phyloP scores from a whole-genome alignment of 108 stramenopile genomes.

The Nitzschia sp. region DNA sequence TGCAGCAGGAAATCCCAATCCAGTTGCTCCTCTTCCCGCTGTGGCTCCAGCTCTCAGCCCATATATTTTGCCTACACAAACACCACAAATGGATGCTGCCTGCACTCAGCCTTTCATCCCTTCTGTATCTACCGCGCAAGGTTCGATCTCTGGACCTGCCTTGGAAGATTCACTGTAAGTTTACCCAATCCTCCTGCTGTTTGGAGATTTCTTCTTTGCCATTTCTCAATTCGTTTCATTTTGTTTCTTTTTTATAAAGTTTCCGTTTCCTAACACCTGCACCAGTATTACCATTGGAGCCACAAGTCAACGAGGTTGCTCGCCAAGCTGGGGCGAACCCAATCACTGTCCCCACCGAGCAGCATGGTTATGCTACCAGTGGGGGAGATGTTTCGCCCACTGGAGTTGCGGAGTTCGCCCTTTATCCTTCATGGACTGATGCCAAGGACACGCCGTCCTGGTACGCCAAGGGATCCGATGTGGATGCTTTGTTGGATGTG shows the following conservation, averaged over 20 bases:
- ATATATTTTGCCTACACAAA: conserved; percentile 44
- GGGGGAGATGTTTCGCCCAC: conserved; percentile 70
- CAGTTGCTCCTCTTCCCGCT: conserved; percentile 51
- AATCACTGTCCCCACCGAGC: conserved; percentile 54
- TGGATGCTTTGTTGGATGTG: conserved; percentile 82
- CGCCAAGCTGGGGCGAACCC: conserved; percentile 75
- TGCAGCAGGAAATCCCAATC: conserved; percentile 18
- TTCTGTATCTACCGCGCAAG: conserved; percentile 53
- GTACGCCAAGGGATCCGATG: conserved; percentile 84
- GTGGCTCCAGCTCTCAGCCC: conserved; percentile 73
- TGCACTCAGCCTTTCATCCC: conserved; percentile 3
- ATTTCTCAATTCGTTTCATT: conserved; percentile 13
- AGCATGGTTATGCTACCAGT: conserved; percentile 14
- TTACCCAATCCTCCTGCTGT: neutral
- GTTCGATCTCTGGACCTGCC: conserved; percentile 56
- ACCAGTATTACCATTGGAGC: conserved; percentile 47
- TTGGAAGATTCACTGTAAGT: conserved; percentile 90
- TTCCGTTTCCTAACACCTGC: conserved; percentile 80
- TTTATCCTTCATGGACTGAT: conserved; percentile 83
- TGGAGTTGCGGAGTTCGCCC: conserved; percentile 68
- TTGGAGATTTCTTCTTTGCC: neutral
- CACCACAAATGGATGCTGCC: neutral
- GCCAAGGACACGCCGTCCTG: conserved; percentile 81
- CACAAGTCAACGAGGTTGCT: conserved; percentile 75
- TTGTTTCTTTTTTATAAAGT: conserved; percentile 34